phyloP scores from a whole-genome alignment of 495 filamentous ascomycete species.

The Penicillium herquei region DNA sequence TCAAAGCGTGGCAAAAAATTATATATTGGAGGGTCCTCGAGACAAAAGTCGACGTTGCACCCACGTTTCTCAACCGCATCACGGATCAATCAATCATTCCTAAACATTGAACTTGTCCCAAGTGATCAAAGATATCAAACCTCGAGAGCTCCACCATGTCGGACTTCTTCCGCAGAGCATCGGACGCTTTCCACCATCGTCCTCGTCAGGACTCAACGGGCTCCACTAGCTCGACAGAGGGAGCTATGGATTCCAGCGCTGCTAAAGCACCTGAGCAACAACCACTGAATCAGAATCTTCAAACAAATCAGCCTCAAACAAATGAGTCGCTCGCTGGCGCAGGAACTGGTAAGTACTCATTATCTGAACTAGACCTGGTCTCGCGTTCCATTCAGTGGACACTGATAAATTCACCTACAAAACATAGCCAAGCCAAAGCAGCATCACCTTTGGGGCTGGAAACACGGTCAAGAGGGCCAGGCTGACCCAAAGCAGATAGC shows the following conservation, averaged over 20 bases:
- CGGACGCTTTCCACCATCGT: constrained; percentile 10
- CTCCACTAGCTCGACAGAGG: constrained; percentile 1
- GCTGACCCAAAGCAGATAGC: not conserved
- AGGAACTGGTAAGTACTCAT: not conserved
- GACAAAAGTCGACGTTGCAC: too few species aligned
- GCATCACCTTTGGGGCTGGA: not conserved
- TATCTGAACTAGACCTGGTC: not conserved
- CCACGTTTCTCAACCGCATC: too few species aligned
- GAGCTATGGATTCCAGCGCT: not conserved
- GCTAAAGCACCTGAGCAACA: not conserved
- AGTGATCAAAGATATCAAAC: too few species aligned
- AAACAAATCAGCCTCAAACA: not conserved
- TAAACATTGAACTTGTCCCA: too few species aligned
- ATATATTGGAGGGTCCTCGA: too few species aligned
- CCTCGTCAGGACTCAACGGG: constrained; percentile 5
- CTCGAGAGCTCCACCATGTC: constrained; percentile 7
- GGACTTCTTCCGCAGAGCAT: constrained; percentile 12
- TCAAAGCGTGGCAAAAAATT: too few species aligned
- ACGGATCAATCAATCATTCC: too few species aligned
- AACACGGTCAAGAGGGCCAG: not conserved
- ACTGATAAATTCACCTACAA: not conserved
- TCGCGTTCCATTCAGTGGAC: not conserved
- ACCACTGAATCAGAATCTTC: not conserved
- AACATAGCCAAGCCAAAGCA: not conserved
- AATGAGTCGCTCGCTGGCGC: not conserved